Conservation (phyloP, 2,329 filamentous ascomycete species). For the Scolecobasidium constrictum region DNA sequence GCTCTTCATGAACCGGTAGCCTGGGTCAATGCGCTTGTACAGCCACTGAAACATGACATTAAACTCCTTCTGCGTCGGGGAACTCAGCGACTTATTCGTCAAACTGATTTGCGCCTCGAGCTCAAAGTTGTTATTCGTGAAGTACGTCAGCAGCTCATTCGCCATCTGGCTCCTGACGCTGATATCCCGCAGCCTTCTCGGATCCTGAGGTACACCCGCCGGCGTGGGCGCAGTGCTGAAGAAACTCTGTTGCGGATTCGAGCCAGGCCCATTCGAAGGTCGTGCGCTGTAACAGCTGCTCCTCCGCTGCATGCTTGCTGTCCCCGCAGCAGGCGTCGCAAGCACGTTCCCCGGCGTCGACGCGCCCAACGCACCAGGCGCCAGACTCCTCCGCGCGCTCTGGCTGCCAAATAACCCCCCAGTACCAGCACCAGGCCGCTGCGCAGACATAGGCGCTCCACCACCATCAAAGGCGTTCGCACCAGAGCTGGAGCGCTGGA, state of each 20-base stretch:
- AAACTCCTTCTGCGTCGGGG: slow-evolving; percentile 96
- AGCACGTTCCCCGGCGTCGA: slow-evolving; percentile 25
- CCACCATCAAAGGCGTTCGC: slow-evolving; percentile 70
- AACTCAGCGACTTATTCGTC: slow-evolving; percentile 83
- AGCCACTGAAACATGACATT: slow-evolving; percentile 97
- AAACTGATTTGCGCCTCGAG: slow-evolving; percentile 93
- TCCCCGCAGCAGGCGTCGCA: slow-evolving; percentile 31
- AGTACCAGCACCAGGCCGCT: slow-evolving; percentile 55
- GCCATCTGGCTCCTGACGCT: slow-evolving; percentile 72
- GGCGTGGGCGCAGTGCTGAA: slow-evolving; percentile 78
- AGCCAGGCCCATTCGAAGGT: slow-evolving; percentile 54
- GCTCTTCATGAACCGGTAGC: slow-evolving; percentile 78
- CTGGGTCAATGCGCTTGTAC: slow-evolving; percentile 90
- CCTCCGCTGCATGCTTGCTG: slow-evolving; percentile 50
- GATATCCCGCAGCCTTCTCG: slow-evolving; percentile 73
- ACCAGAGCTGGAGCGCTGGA: slow-evolving; percentile 75
- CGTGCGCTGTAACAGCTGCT: slow-evolving; percentile 58
- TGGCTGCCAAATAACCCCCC: slow-evolving; percentile 47
- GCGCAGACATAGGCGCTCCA: slow-evolving; percentile 70
- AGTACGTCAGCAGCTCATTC: slow-evolving; percentile 82
- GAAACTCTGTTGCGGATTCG: slow-evolving; percentile 61
- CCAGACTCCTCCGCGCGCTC: slow-evolving; percentile 57
- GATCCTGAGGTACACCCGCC: slow-evolving; percentile 75
- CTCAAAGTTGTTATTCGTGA: slow-evolving; percentile 90
- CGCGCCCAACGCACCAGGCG: slow-evolving; percentile 41